Percentiles rank a stretch among this genome's conserved stretches.
Conservation (phyloP, 2,329 filamentous ascomycete species). For the Fusarium sp. region DNA sequence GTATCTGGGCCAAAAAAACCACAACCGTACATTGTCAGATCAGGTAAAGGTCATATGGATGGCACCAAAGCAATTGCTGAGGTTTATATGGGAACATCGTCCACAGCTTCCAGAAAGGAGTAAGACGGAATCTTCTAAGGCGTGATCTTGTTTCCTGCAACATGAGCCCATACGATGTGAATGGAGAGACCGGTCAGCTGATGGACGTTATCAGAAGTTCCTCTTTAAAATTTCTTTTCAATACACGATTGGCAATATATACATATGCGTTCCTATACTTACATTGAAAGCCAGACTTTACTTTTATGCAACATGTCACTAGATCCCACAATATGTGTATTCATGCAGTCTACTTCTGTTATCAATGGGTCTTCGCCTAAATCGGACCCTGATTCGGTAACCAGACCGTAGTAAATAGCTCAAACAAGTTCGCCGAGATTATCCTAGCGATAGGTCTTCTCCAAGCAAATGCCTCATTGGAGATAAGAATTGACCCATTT, state of each 20-base stretch:
- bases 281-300: too few species aligned
- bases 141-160: not conserved
- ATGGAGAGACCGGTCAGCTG: not conserved
- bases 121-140: not conserved
- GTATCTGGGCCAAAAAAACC: not conserved
- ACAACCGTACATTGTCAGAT: accelerated
- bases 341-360: not conserved
- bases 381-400: not conserved
- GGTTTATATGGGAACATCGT: accelerated
- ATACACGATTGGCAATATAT: too few species aligned
- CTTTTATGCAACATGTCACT: too few species aligned
- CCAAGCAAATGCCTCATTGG: not conserved
- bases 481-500: not conserved
- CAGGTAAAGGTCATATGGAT: accelerated
- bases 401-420: not conserved
- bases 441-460: not conserved
- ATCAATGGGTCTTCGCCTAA: not conserved
- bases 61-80: accelerated
- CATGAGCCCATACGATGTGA: too few species aligned
- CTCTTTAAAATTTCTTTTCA: too few species aligned
- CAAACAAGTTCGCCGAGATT: constrained; percentile 7
- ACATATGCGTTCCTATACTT: too few species aligned
- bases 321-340: too few species aligned
- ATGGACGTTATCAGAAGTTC: too few species aligned
- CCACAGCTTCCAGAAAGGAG: not conserved